Evolutionary conservation across 2,329 filamentous ascomycete species (phyloP).

Genomic region (Cercospora citrullina): DNA sequence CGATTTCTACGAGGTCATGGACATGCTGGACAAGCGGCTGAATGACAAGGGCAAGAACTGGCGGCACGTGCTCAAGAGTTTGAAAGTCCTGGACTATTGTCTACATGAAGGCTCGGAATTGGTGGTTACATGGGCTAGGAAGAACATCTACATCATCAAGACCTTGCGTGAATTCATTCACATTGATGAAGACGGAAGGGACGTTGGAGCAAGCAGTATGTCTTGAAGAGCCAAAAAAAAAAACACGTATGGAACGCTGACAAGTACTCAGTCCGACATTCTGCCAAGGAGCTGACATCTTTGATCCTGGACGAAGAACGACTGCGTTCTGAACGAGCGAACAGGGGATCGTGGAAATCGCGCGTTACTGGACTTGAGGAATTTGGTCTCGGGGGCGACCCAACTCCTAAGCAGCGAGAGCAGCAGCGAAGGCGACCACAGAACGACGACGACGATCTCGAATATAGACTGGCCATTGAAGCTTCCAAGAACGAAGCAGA

Average conservation of each 20-base stretch:
- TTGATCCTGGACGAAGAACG: constrained; percentile 92
- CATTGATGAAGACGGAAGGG: constrained; percentile 89
- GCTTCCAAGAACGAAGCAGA: constrained; percentile 95
- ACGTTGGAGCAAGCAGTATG: constrained; percentile 95
- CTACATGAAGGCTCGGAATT: constrained; percentile 95
- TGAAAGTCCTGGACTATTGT: constrained; percentile 98
- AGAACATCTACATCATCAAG: constrained; percentile 99
- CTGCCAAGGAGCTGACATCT: constrained; percentile 91
- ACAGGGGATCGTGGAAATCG: constrained; percentile 94
- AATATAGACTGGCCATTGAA: constrained; percentile 87
- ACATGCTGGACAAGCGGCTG: constrained; percentile 97
- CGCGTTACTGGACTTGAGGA: constrained; percentile 84
- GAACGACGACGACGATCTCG: constrained; percentile 73
- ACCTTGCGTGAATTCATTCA: constrained; percentile 96
- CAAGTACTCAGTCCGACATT: constrained; percentile 74
- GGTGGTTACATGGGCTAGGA: constrained; percentile 95
- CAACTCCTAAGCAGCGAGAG: constrained; percentile 34
- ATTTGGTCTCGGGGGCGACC: constrained; percentile 42
- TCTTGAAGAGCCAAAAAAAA: constrained; percentile 15
- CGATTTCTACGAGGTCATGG: constrained; percentile 99
- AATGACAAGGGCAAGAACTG: constrained; percentile 99
- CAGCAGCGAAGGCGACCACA: constrained; percentile 36
- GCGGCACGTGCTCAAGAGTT: constrained; percentile 94
- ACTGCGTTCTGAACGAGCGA: constrained; percentile 82
- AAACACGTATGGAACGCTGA: constrained; percentile 30